These are phyloP conservation scores for Castanopsis chinensis DNA, from an alignment of 306 rosid species.

Conservation along the genomic window DNA sequence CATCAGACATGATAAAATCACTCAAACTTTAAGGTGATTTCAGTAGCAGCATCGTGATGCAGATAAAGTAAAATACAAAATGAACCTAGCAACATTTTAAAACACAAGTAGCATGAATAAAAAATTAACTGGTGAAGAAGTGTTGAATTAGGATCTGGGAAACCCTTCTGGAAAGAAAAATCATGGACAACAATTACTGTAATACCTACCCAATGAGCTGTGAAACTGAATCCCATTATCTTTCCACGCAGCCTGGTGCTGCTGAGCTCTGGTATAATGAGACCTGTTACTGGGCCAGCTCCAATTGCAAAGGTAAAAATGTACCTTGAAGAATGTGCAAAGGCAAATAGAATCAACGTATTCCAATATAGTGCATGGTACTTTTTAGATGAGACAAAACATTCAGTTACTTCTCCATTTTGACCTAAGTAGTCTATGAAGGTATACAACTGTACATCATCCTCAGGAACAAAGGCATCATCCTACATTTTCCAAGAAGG, in stretches of 20 bases:
- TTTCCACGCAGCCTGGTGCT: slow-evolving; percentile 81
- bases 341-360: slow-evolving; percentile 6
- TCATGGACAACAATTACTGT: neutral
- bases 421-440: neutral
- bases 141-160: neutral
- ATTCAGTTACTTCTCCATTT: neutral
- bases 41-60: neutral
- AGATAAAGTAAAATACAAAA: neutral
- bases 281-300: slow-evolving; percentile 91
- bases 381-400: neutral
- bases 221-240: slow-evolving; percentile 84
- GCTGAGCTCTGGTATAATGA: slow-evolving; percentile 88
- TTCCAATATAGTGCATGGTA: neutral
- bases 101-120: neutral
- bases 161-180: neutral
- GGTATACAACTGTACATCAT: neutral
- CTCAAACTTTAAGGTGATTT: neutral
- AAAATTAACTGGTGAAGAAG: neutral
- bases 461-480: neutral
- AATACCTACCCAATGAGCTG: slow-evolving; percentile 75
- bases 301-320: slow-evolving; percentile 82
- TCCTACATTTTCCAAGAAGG: neutral
- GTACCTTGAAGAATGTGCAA: slow-evolving; percentile 48
- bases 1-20: neutral
- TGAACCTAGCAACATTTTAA: neutral